Percentiles rank a stretch among this genome's conserved stretches.
Evolutionary conservation across 1,284 basidiomycete genomes (phyloP).

Genomic region (Porogramme epimiltina): DNA sequence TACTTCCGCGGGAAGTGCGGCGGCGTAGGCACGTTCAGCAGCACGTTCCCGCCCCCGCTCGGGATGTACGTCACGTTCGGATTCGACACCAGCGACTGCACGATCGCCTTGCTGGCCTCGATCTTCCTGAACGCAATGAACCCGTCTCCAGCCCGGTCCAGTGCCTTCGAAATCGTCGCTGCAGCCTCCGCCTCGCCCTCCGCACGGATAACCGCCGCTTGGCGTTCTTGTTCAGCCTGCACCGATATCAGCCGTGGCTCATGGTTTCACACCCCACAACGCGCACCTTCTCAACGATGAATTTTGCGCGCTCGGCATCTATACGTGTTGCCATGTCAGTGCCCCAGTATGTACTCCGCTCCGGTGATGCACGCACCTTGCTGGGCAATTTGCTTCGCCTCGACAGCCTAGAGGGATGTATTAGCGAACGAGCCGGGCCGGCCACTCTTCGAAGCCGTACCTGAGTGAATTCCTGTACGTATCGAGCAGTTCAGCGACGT

Average conservation of each 20-base stretch:
- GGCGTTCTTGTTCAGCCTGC: constrained; percentile 97
- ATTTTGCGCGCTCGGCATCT: constrained; percentile 98
- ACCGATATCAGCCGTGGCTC: constrained; percentile 6
- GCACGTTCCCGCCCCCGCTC: constrained; percentile 74
- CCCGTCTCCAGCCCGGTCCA: constrained; percentile 94
- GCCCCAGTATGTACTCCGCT: background rate
- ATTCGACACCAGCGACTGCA: constrained; percentile 75
- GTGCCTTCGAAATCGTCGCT: constrained; percentile 87
- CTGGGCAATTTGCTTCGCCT: constrained; percentile 97
- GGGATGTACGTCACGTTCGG: constrained; percentile 91
- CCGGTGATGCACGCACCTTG: constrained; percentile 70
- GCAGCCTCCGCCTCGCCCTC: constrained; percentile 99
- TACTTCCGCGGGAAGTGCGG: constrained; percentile 41
- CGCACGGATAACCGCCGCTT: constrained; percentile 96
- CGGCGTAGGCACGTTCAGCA: constrained; percentile 76
- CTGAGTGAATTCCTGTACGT: constrained; percentile 78
- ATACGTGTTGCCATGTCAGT: background rate
- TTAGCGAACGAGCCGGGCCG: constrained; percentile 4
- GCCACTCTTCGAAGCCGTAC: constrained; percentile 28
- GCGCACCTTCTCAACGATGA: constrained; percentile 92
- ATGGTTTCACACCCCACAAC: constrained; percentile 17
- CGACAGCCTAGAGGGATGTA: constrained; percentile 69
- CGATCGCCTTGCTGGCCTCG: constrained; percentile 97
- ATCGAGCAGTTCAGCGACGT: constrained; percentile 28
- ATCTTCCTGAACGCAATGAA: constrained; percentile 96